Conservation (phyloP, 495 filamentous ascomycete species). For the Jackrogersella multiformis region DNA sequence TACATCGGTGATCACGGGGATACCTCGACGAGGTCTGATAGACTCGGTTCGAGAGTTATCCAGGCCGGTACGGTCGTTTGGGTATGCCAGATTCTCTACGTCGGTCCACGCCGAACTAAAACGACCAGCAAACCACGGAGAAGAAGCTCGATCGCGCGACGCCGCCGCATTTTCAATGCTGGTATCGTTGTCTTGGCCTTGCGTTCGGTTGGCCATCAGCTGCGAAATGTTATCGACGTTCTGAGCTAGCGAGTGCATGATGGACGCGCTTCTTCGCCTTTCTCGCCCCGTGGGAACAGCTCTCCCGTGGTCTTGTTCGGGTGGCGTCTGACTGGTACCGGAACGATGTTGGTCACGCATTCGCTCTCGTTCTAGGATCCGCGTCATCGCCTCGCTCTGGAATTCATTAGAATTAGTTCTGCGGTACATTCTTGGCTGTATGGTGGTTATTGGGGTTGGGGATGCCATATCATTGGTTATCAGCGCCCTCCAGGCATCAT, state of each 20-base stretch:
- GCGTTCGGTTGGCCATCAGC: slow-evolving; percentile 21
- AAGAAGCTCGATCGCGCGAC: slow-evolving; percentile 32
- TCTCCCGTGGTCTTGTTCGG: slow-evolving; percentile 44
- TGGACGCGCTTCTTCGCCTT: slow-evolving; percentile 24
- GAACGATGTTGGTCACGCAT: slow-evolving; percentile 37
- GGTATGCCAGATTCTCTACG: slow-evolving; percentile 44
- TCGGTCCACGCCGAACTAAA: slow-evolving; percentile 46
- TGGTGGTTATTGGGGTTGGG: too few relatives aligned
- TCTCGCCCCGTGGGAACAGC: slow-evolving; percentile 38
- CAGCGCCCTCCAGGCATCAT: too few relatives aligned
- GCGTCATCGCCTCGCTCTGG: slow-evolving; percentile 41
- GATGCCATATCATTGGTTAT: too few relatives aligned
- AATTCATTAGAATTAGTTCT: slow-evolving; percentile 6
- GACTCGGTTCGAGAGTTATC: slow-evolving; percentile 32
- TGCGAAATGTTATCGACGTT: slow-evolving; percentile 35
- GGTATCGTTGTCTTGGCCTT: slow-evolving; percentile 19
- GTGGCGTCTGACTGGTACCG: slow-evolving; percentile 16
- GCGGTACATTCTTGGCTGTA: neutral
- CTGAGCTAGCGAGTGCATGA: slow-evolving; percentile 41
- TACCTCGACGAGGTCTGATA: slow-evolving; percentile 36
- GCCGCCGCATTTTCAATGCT: slow-evolving; percentile 2
- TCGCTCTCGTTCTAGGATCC: slow-evolving; percentile 44
- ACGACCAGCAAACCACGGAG: slow-evolving; percentile 27
- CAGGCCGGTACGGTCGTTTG: slow-evolving; percentile 20
- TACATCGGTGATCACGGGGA: slow-evolving; percentile 43